Evolutionary conservation across 2,329 filamentous ascomycete species (phyloP).

Genomic region (Helotiales sp.): DNA sequence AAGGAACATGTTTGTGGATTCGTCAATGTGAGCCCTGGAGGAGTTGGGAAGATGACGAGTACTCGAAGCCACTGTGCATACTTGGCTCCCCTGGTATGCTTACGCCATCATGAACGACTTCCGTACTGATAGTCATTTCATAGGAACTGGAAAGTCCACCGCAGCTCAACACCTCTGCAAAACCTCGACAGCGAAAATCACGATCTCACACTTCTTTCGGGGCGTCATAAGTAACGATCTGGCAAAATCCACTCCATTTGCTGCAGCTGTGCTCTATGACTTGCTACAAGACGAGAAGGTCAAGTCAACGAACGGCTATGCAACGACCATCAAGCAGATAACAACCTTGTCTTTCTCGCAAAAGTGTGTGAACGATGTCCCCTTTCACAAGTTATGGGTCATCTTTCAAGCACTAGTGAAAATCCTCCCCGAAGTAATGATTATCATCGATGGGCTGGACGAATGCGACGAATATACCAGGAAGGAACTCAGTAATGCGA

Average conservation of each 20-base stretch:
- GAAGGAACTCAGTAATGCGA: neutral
- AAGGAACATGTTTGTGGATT: neutral
- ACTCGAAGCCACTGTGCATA: neutral
- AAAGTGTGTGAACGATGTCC: neutral
- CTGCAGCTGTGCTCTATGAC: neutral
- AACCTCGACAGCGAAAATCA: neutral
- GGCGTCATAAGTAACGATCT: neutral
- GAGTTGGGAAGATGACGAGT: neutral
- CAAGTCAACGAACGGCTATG: neutral
- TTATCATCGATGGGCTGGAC: neutral
- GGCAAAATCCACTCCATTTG: neutral
- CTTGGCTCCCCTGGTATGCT: neutral
- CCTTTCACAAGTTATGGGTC: neutral
- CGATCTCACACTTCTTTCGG: neutral
- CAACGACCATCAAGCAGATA: neutral
- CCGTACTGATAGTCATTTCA: neutral
- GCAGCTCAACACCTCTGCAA: neutral
- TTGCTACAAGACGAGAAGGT: neutral
- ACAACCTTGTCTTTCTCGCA: neutral
- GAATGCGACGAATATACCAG: neutral
- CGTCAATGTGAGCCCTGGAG: neutral
- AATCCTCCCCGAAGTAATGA: neutral
- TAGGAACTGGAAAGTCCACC: neutral
- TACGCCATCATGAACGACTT: neutral
- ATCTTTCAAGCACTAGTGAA: neutral